These are phyloP conservation scores for Apophysomyces ossiformis DNA, from an alignment of 371 early-diverging fungal genomes.

Conservation along the genomic window DNA sequence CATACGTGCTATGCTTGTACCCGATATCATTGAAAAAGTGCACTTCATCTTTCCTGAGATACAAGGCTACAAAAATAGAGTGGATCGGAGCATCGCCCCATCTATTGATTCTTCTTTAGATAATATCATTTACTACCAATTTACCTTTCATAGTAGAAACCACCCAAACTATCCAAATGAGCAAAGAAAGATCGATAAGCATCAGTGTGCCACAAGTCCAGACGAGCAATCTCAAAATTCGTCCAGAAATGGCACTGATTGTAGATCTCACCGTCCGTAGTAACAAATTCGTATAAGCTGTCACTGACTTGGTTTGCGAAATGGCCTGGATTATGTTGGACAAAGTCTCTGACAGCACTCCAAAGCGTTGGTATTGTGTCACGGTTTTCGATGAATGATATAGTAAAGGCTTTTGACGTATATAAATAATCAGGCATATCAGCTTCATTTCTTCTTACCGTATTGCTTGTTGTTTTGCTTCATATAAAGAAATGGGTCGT, in stretches of 20 bases:
- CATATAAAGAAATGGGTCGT: constrained; percentile 86
- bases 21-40: constrained; percentile 93
- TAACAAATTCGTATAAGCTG: constrained; percentile 31
- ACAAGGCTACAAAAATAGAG: constrained; percentile 77
- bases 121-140: not conserved
- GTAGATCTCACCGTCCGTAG: constrained; percentile 41
- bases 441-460: constrained; percentile 41
- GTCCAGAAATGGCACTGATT: constrained; percentile 88
- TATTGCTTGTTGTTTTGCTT: constrained; percentile 76
- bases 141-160: constrained; percentile 62
- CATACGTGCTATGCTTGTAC: constrained; percentile 71
- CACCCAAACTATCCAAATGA: constrained; percentile 63
- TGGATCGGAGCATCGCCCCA: constrained; percentile 98
- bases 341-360: constrained; percentile 51
- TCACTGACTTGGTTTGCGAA: constrained; percentile 26
- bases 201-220: constrained; percentile 77
- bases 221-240: constrained; percentile 91
- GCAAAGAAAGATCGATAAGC: constrained; percentile 60
- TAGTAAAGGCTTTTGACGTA: constrained; percentile 53
- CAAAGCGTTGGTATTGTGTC: constrained; percentile 80
- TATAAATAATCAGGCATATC: not conserved
- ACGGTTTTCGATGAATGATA: constrained; percentile 72
- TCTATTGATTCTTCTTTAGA: constrained; percentile 18
- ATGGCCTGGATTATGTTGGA: constrained; percentile 20
- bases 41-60: constrained; percentile 68